Conservation (phyloP, 345 rosid species). For the Rhodomyrtus tomentosa region DNA sequence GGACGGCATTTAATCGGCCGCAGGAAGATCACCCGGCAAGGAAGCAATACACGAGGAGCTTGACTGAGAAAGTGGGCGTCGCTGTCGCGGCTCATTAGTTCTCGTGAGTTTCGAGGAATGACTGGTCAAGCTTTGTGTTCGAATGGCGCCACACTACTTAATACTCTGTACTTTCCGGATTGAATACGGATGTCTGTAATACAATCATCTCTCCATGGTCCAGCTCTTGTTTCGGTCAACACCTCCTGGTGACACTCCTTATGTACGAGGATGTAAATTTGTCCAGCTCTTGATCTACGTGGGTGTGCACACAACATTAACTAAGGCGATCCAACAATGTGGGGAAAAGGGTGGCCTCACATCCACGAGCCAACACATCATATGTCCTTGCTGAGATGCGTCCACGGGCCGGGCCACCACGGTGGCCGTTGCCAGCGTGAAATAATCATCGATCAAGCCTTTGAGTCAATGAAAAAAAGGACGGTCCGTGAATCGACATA, state of each 20-base stretch:
- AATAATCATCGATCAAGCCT: background rate
- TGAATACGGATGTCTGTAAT: background rate
- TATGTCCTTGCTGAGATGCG: background rate
- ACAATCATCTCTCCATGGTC: background rate
- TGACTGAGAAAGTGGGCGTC: slow-evolving; percentile 23
- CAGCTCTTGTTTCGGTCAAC: background rate
- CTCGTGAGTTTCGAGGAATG: background rate
- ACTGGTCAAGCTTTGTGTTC: fast-evolving
- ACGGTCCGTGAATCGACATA: no score
- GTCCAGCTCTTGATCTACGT: background rate
- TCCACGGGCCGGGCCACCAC: background rate
- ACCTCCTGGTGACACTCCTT: background rate
- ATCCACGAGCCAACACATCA: background rate
- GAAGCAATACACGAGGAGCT: slow-evolving; percentile 37
- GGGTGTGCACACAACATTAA: background rate
- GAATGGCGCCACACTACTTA: background rate
- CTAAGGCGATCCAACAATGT: no score
- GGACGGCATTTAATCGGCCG: slow-evolving; percentile 75
- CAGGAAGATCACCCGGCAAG: slow-evolving; percentile 82
- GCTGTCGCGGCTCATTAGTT: slow-evolving; percentile 28
- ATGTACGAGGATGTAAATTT: background rate
- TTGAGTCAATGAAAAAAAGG: no score
- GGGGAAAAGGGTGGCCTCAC: no score
- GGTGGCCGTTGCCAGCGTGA: fast-evolving
- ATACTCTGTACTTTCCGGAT: background rate